phyloP scores from a whole-genome alignment of 768 basidiomycete species.

The Strobilomyces confusus region DNA sequence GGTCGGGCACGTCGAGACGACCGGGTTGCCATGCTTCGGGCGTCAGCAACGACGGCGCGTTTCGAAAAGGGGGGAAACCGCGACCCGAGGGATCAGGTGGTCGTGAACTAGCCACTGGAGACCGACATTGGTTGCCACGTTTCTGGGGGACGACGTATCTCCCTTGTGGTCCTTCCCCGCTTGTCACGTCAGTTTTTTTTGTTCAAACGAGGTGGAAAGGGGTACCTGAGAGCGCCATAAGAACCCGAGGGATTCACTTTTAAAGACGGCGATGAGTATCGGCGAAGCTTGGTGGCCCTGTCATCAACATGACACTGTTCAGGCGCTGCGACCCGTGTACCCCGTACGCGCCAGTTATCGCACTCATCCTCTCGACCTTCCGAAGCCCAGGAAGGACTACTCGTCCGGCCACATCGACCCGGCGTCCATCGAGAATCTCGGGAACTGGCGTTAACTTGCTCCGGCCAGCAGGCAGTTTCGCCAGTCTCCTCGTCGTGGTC shows the following conservation, averaged over 20 bases:
- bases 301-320: neutral
- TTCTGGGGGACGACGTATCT: constrained; percentile 22
- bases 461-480: constrained; percentile 7
- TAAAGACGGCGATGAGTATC: constrained; percentile 4
- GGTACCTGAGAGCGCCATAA: constrained; percentile 3
- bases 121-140: constrained; percentile 1
- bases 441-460: constrained; percentile 6
- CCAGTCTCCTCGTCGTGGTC: constrained; percentile 1
- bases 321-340: neutral
- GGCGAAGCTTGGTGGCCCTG: neutral
- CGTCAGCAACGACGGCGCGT: constrained; percentile 6
- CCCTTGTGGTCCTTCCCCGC: neutral
- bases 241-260: neutral
- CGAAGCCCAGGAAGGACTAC: neutral
- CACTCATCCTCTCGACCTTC: constrained; percentile 5
- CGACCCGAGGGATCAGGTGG: neutral
- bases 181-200: neutral
- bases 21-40: constrained; percentile 12
- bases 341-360: constrained; percentile 13
- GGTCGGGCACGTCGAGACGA: constrained; percentile 11
- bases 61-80: constrained; percentile 8
- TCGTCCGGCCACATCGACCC: neutral
- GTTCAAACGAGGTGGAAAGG: neutral
- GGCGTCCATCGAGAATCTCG: neutral
- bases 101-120: neutral